Base-by-base conservation (phyloP, 805 yeast genomes). In the Wickerhamiella siamensis region DNA sequence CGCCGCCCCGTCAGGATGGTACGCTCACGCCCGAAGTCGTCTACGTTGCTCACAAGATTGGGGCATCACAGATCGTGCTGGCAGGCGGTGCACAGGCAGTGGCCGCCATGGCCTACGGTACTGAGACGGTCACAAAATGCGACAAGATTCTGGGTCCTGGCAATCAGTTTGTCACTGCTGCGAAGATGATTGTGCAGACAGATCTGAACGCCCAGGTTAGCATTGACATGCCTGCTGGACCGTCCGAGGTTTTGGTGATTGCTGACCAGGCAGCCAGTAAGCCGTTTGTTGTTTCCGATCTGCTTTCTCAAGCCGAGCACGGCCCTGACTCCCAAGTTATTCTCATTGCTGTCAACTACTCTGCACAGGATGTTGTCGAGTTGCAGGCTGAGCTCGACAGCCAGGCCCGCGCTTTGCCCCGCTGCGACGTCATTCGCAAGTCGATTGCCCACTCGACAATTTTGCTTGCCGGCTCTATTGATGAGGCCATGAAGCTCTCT, bases 11-110 rank as follows among this genome's bases (percentile, higher is more conserved):
- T 50, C 70, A 76, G 42, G 93, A 91, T 49, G 99, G 99, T 36
- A 81, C 75, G 42, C 71, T 91, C 49, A 83, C 95, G 4, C 97
- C 98, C 3, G 99, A 91, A 61, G 95, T 91, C 42, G 95, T 86
- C 15, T 91, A 91, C 54, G 96, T 91, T 42, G 98, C 99, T 17
- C 83, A 84, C 63, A 86, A 86, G 62, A 78, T 91, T 49, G 96
- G 96, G 44, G 97, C 96, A 33, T 70, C 75, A 45, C 73, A 79
- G 52, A 86, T 91, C 55, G 84, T 91, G 8, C 69, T 91, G 53
- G 98, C 98, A 1, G 99, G 99, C 54, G 99, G 99, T 56, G 98
- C 98, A 3, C 99, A 91, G 68, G 99, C 98, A 4, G 83, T 91
- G 40, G 94, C 96, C 37, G 94, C 99, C 4, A 75, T 91, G 94